phyloP scores from a whole-genome alignment of 257 asterid genomes.

The Scutellaria barbata region DNA sequence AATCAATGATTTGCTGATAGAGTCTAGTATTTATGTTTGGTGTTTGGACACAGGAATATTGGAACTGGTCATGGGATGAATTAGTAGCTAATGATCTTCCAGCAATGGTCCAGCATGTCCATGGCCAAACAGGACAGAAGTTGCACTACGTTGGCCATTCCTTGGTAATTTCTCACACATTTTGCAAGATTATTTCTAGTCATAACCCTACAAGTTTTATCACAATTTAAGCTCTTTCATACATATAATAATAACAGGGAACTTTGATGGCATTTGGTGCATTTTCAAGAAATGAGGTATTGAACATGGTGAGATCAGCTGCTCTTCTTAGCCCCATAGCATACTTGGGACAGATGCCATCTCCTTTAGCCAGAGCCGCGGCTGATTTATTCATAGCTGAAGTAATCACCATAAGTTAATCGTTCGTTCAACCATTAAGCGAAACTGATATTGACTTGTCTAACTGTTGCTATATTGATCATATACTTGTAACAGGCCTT shows the following conservation, averaged over 20 bases:
- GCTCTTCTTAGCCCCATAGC: constrained; percentile 81
- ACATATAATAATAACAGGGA: constrained; percentile 48
- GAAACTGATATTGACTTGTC: not conserved
- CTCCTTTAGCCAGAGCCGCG: constrained; percentile 58
- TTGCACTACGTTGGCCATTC: constrained; percentile 83
- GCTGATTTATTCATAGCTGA: constrained; percentile 62
- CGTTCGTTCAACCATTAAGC: not conserved
- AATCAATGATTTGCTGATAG: not conserved
- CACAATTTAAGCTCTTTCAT: too few species aligned
- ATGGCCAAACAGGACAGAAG: constrained; percentile 65
- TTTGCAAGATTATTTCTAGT: not conserved
- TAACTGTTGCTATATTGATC: not conserved
- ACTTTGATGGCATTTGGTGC: constrained; percentile 78
- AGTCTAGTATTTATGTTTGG: not conserved
- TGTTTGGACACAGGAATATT: constrained; percentile 48
- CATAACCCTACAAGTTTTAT: not conserved
- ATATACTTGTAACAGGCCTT: constrained; percentile 38
- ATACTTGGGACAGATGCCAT: constrained; percentile 62
- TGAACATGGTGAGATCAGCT: constrained; percentile 58
- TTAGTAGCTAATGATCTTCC: constrained; percentile 68
- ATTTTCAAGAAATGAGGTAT: constrained; percentile 49
- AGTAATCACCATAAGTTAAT: constrained; percentile 37
- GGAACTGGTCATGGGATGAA: constrained; percentile 97
- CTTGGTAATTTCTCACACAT: constrained; percentile 44
- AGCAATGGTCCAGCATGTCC: constrained; percentile 52